Evolutionary conservation across 2,329 filamentous ascomycete genomes (phyloP), one percentile per base, ranked within the genome.

Genomic region (Ophiostoma angusticollis): DNA sequence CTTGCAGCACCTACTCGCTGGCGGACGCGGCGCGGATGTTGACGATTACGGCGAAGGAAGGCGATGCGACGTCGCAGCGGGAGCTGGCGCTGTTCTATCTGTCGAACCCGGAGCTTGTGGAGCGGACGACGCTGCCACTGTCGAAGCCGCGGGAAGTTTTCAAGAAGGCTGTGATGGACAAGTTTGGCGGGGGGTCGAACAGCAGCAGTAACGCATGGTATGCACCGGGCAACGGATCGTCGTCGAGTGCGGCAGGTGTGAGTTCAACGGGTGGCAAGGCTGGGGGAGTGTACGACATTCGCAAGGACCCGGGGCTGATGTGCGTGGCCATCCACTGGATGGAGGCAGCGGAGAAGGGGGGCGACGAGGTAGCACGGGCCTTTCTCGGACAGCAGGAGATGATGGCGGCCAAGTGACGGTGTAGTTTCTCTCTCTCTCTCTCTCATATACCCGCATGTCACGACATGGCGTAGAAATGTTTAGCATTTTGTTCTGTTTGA

Each of bases 291-390:
- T 63, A 62, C 14, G 62, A 73, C 43, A 67, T 73, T 25, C 58
- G 84, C 48, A 86, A 79, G 43, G 85, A 95, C 56, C 84, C 84
- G 2, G 80, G 80, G 39, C 77, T 86, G 30, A 91, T 96, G 83
- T 95, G 87, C 52, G 75, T 94, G 41, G 89, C 89, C 9, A 78
- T 93, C 59, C 89, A 96, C 64, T 96, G 89, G 87, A 95, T 96
- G 86, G 84, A 89, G 62, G 68, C 84, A 48, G 86, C 84, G 27
- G 82, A 84, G 50, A 72, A 73, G 39, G 86, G 86, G n/a, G 86
- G 86, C 1, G 89, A 96, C 56, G 74, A 81, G 53, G 65, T 93
- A 49, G 89, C 89, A 16, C 79, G 76, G 54, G 81, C 80, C 56
- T 87, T 89, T 60, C 63, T 95, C 57, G 72, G 79, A 47, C 84